These are phyloP conservation scores for Rhodomyrtus psidioides DNA, from an alignment of 441 rosid species.

Conservation along the genomic window DNA sequence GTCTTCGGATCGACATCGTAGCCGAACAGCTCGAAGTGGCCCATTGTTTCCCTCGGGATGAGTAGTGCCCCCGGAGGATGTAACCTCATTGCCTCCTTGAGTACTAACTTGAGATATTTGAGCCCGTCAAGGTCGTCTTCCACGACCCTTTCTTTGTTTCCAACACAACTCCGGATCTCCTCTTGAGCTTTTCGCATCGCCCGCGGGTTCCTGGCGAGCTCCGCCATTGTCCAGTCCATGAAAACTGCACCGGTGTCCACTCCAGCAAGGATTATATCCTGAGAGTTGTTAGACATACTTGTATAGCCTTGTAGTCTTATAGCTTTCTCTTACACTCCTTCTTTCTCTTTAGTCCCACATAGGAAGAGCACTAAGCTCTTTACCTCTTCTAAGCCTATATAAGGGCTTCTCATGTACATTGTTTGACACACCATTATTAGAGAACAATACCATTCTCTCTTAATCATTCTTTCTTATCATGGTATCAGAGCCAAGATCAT, in stretches of 20 bases:
- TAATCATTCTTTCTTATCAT: no score
- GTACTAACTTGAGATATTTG: neutral
- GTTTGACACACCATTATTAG: no score
- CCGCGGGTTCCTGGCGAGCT: neutral
- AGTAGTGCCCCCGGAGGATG: slow-evolving; percentile 30
- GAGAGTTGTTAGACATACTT: no score
- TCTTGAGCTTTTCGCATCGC: neutral
- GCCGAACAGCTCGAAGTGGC: neutral
- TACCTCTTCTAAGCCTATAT: no score
- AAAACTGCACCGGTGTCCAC: neutral
- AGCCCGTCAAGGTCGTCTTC: neutral
- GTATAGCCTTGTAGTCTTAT: no score
- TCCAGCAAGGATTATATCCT: no score
- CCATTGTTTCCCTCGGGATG: neutral
- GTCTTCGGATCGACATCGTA: slow-evolving; percentile 28
- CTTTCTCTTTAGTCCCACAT: no score
- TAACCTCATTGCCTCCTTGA: slow-evolving; percentile 15
- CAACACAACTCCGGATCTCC: neutral
- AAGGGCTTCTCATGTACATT: no score
- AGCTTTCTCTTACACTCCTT: no score
- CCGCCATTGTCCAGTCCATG: neutral
- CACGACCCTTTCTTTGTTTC: neutral
- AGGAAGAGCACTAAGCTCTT: no score
- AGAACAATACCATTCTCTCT: no score
- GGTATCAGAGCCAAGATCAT: no score